Conservation (phyloP, 2,329 filamentous ascomycete genomes). For the Dothideomycetes sp. region DNA sequence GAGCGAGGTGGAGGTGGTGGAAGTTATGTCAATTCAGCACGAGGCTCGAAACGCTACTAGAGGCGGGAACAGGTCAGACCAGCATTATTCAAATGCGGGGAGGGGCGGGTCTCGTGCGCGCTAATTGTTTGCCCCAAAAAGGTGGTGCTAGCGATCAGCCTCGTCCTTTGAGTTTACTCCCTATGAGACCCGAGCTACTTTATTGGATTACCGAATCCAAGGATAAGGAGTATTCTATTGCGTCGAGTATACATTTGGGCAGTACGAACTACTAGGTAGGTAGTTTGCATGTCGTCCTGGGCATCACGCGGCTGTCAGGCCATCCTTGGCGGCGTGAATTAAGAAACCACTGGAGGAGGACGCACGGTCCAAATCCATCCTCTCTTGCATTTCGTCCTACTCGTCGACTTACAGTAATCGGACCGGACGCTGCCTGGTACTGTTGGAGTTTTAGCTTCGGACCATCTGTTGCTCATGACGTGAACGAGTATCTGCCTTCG, state of each 20-base stretch:
- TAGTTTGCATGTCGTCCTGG: too few relatives aligned
- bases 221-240: too few relatives aligned
- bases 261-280: too few relatives aligned
- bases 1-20: not conserved
- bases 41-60: slow-evolving; percentile 3
- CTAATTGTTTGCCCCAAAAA: slow-evolving; percentile 5
- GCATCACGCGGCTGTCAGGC: slow-evolving; percentile 11
- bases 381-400: slow-evolving; percentile 4
- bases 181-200: too few relatives aligned
- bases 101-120: slow-evolving; percentile 12
- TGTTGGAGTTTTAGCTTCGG: too few relatives aligned
- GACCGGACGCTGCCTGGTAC: too few relatives aligned
- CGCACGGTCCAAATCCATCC: not conserved
- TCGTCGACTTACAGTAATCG: too few relatives aligned
- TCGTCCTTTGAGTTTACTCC: slow-evolving; percentile 2
- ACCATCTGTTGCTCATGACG: too few relatives aligned
- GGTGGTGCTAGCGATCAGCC: slow-evolving; percentile 2
- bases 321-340: slow-evolving; percentile 8
- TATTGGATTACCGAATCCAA: too few relatives aligned
- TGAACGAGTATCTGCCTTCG: too few relatives aligned
- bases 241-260: too few relatives aligned
- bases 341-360: not conserved
- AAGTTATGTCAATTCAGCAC: slow-evolving; percentile 4
- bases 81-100: slow-evolving; percentile 11
- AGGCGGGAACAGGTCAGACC: slow-evolving; percentile 8